Base-by-base conservation (phyloP, 208 protist genomes). In the Trypanosoma platydactyli region DNA sequence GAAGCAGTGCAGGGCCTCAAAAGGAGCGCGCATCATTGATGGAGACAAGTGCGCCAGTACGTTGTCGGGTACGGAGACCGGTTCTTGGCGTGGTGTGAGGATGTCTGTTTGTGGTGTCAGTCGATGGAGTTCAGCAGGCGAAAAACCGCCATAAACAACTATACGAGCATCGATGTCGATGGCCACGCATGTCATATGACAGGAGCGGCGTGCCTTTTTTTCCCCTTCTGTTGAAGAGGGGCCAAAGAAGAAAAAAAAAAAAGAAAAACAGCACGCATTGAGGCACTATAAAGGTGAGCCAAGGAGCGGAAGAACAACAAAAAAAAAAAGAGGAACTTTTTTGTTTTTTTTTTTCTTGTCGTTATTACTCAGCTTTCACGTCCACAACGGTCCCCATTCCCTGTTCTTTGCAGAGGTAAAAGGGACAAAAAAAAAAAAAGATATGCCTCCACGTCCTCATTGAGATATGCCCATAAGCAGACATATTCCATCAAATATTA, bases 141-240 rank as follows among this genome's bases (percentile, higher is more conserved):
- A 49, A 61, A 61, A 76, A 25, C 70, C 70, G 15, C 40, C 70
- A 30, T 69, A 69, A 24, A 76, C 64, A 64, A 71, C 64, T 40
- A 46, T 22, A n/a, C 22, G 20, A n/a, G n/a, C 45, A 38, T 71
- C 48, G 45, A 71, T 42, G 15, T 57, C 45, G 29, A 71, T 16
- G 4, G 29, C 7, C 55, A 45, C 64, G 41, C 55, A 63, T 55
- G 54, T 63, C 64, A 71, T 71, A 40, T 57, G 55, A 16, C 18
- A 25, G 24, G 7, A 38, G 33, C 33, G 5, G 33, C 33, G 5
- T 38, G 33, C 9, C 9, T 38, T 38, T 38, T 38, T 41, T 11
- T 16, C 15, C 24, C 50, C 24, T 44, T 16, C 33, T 58, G 30
- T 11, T n/a, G 13, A 25, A 24, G 15, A 51, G 29, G 59, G 18